A percentile compares a stretch with the other conserved stretches of the same genome.
These are phyloP conservation scores for Pseudogymnoascus sp. DNA, from an alignment of 2,329 filamentous ascomycete genomes.

Conservation along the genomic window DNA sequence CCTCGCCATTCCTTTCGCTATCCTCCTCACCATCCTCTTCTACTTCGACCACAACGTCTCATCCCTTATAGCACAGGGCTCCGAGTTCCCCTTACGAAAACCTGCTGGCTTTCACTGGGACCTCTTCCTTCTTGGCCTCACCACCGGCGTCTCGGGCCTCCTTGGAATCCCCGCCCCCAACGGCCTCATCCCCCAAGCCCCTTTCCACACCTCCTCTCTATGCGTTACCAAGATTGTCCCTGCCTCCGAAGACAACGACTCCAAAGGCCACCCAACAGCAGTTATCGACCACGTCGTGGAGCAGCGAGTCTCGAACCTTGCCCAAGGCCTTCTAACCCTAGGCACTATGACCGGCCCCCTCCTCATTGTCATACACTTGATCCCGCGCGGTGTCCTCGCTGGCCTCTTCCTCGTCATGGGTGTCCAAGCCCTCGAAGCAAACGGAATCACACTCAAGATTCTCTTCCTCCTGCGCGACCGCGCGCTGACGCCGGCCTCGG, in stretches of 20 bases:
- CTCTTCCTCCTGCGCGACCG: slow-evolving; percentile 61
- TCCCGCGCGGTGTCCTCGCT: slow-evolving; percentile 72
- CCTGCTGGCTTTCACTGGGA: slow-evolving; percentile 85
- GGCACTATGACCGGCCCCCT: slow-evolving; percentile 73
- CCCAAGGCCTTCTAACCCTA: slow-evolving; percentile 69
- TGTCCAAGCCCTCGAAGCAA: slow-evolving; percentile 66
- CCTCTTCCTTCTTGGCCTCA: slow-evolving; percentile 70
- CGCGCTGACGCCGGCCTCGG: slow-evolving; percentile 49
- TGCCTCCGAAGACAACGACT: slow-evolving; percentile 42
- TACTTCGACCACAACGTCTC: slow-evolving; percentile 89
- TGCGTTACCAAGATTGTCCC: slow-evolving; percentile 57
- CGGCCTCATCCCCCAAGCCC: slow-evolving; percentile 75
- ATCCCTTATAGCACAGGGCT: slow-evolving; percentile 74
- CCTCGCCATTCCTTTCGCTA: slow-evolving; percentile 76
- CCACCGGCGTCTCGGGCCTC: slow-evolving; percentile 67
- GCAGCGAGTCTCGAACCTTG: slow-evolving; percentile 71
- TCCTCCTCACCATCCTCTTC: slow-evolving; percentile 77
- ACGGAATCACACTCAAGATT: slow-evolving; percentile 70
- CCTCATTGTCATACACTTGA: slow-evolving; percentile 65
- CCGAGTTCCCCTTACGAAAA: slow-evolving; percentile 72
- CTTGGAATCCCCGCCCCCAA: slow-evolving; percentile 76
- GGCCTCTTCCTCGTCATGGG: slow-evolving; percentile 84
- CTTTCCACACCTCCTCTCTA: slow-evolving; percentile 72
- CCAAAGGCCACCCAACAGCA: slow-evolving; percentile 50
- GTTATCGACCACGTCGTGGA: slow-evolving; percentile 61